Conservation (phyloP, 2,329 filamentous ascomycete genomes). For the Talaromyces sp. region DNA sequence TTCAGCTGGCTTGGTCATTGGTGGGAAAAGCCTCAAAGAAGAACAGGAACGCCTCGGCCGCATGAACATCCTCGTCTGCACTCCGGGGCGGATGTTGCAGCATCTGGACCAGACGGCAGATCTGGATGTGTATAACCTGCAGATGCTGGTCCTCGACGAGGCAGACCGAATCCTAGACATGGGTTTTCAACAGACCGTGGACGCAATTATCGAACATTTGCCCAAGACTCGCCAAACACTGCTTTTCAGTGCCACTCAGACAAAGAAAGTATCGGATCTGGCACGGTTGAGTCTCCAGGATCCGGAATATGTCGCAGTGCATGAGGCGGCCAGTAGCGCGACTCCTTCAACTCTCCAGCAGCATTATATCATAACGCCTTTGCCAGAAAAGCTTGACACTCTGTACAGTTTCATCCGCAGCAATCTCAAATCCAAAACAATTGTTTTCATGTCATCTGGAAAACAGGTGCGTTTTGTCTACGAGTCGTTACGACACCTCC, state of each 20-base stretch:
- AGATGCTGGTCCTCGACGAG: constrained; percentile 91
- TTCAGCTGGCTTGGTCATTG: constrained; percentile 88
- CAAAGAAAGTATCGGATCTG: constrained; percentile 86
- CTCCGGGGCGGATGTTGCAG: constrained; percentile 89
- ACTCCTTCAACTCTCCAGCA: constrained; percentile 84
- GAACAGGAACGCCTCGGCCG: constrained; percentile 76
- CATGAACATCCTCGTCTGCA: constrained; percentile 98
- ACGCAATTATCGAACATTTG: constrained; percentile 88
- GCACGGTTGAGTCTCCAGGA: constrained; percentile 82
- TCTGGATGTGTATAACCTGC: constrained; percentile 83
- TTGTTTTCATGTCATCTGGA: constrained; percentile 90
- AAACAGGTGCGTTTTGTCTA: constrained; percentile 97
- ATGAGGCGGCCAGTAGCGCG: constrained; percentile 71
- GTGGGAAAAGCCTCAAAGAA: constrained; percentile 83
- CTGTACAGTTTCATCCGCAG: constrained; percentile 88
- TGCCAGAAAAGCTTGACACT: constrained; percentile 85
- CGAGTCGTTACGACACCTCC: constrained; percentile 85
- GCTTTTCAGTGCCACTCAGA: constrained; percentile 94
- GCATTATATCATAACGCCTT: constrained; percentile 79
- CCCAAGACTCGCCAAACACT: constrained; percentile 82
- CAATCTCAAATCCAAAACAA: constrained; percentile 88
- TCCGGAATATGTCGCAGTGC: constrained; percentile 91
- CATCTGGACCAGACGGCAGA: constrained; percentile 90
- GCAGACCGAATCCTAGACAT: constrained; percentile 96
- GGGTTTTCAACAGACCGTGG: constrained; percentile 86